Conservation (phyloP, 345 rosid genomes). For the Populus simonii region DNA sequence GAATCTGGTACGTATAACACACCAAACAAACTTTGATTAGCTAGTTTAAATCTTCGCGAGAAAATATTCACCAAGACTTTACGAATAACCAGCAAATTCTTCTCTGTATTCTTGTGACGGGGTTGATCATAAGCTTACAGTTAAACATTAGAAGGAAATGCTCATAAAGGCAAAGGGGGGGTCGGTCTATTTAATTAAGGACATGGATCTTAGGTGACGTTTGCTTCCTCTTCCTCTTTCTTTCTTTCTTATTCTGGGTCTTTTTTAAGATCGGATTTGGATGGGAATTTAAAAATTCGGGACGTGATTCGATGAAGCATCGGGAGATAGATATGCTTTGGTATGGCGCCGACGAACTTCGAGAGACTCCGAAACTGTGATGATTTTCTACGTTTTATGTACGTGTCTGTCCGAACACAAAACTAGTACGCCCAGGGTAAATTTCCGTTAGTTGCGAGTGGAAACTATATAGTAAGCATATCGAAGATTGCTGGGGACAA, state of each 20-base stretch:
- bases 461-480: background rate
- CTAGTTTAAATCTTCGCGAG: constrained; percentile 16
- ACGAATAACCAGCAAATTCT: background rate
- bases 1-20: background rate
- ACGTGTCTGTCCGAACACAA: background rate
- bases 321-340: too few species aligned
- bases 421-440: background rate
- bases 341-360: too few species aligned
- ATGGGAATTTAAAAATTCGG: background rate
- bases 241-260: too few species aligned
- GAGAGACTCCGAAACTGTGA: background rate
- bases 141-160: background rate
- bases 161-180: background rate
- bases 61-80: constrained; percentile 24
- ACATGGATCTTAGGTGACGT: background rate
- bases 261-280: too few species aligned
- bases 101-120: background rate
- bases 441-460: background rate
- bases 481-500: too few species aligned
- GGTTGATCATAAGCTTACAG: background rate
- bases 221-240: background rate
- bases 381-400: too few species aligned
- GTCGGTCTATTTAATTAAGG: constrained; percentile 15
- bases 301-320: background rate
- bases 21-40: constrained; percentile 8